These are phyloP conservation scores for Boletus eberwhitei DNA, from an alignment of 768 basidiomycete species.

Conservation along the genomic window DNA sequence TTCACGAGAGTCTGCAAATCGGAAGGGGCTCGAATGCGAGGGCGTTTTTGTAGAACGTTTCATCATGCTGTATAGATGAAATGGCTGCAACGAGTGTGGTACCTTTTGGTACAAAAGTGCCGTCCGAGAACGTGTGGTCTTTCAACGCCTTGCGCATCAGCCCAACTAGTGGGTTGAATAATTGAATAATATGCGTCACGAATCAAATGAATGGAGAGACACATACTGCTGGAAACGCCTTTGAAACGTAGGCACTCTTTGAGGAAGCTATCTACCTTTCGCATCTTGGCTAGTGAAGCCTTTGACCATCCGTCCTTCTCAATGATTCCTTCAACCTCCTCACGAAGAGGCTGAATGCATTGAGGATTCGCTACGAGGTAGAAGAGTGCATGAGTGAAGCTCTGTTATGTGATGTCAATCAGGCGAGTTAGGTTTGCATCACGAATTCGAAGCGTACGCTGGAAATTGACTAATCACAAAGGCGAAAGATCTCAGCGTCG, in stretches of 20 bases:
- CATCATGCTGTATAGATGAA: conserved; percentile 20
- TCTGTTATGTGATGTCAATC: too few relatives aligned
- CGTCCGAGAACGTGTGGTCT: conserved; percentile 37
- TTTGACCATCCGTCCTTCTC: conserved; percentile 5
- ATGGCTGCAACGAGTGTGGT: conserved; percentile 21
- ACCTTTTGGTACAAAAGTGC: conserved; percentile 36
- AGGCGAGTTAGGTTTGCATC: too few relatives aligned
- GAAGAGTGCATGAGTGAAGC: too few relatives aligned
- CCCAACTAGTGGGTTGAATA: background rate
- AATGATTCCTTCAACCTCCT: background rate
- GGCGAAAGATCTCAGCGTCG: background rate
- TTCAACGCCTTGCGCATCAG: conserved; percentile 33
- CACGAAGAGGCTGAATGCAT: too few relatives aligned
- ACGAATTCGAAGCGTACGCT: background rate
- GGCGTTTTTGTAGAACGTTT: conserved; percentile 26
- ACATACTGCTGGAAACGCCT: conserved; percentile 22
- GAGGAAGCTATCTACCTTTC: conserved; percentile 39
- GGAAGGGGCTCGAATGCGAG: conserved; percentile 8
- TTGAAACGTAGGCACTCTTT: conserved; percentile 6
- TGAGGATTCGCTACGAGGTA: too few relatives aligned
- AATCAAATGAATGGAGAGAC: background rate
- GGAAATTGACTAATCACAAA: background rate
- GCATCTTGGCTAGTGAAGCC: conserved; percentile 25
- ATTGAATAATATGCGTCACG: background rate
- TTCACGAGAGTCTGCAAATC: background rate